Conservation (phyloP, 495 filamentous ascomycete species). For the Xylaria scruposa region DNA sequence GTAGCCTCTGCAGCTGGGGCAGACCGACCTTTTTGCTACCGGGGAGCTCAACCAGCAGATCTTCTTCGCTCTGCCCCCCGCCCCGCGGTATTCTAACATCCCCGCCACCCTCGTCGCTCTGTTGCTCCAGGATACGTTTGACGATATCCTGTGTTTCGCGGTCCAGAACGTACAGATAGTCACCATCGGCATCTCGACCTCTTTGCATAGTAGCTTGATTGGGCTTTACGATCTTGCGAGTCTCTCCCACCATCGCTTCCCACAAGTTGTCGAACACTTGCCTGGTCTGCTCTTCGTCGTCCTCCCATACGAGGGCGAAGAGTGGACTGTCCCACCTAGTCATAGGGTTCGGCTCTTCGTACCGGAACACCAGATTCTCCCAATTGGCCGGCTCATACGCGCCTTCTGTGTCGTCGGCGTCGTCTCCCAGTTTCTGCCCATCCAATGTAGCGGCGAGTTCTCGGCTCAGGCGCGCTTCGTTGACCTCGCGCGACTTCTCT, state of each 20-base stretch:
- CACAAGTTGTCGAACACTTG: slow-evolving; percentile 67
- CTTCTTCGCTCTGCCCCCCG: slow-evolving; percentile 41
- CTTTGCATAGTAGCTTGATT: slow-evolving; percentile 83
- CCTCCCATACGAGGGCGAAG: slow-evolving; percentile 85
- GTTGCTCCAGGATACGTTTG: slow-evolving; percentile 73
- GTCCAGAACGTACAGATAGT: slow-evolving; percentile 86
- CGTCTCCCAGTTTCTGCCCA: slow-evolving; percentile 18
- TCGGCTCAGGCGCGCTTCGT: slow-evolving; percentile 52
- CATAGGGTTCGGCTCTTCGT: slow-evolving; percentile 96
- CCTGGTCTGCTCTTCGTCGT: slow-evolving; percentile 60
- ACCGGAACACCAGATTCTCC: slow-evolving; percentile 92
- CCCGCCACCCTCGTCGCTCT: slow-evolving; percentile 66
- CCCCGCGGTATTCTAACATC: slow-evolving; percentile 50
- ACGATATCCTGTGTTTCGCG: slow-evolving; percentile 84
- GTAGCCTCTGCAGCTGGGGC: slow-evolving; percentile 80
- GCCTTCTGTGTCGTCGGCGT: slow-evolving; percentile 51
- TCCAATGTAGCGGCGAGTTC: slow-evolving; percentile 26
- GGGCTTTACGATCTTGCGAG: slow-evolving; percentile 68
- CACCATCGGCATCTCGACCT: slow-evolving; percentile 65
- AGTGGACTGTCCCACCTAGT: slow-evolving; percentile 93
- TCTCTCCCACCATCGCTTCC: slow-evolving; percentile 72
- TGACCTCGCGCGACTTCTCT: slow-evolving; percentile 70
- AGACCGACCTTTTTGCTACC: slow-evolving; percentile 65
- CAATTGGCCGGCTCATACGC: slow-evolving; percentile 73
- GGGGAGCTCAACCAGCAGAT: slow-evolving; percentile 62